A percentile compares a stretch with the other conserved stretches of the same genome.
phyloP scores from a whole-genome alignment of 2,329 filamentous ascomycete species.

The Mariannaea sp. region DNA sequence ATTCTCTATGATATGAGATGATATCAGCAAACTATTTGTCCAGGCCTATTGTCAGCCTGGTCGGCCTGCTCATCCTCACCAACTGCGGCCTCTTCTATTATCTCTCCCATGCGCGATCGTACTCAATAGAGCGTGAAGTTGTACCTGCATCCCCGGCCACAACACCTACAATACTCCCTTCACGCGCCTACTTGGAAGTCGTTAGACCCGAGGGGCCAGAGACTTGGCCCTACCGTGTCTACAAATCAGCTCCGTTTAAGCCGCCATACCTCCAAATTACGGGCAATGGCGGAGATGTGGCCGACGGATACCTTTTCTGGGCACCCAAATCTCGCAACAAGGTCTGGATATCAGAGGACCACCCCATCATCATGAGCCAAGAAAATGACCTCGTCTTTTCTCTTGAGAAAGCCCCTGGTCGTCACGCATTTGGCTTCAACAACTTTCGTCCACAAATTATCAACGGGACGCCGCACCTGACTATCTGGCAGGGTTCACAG shows the following conservation, averaged over 20 bases:
- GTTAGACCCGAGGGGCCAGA: background rate
- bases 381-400: background rate
- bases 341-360: background rate
- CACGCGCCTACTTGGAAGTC: background rate
- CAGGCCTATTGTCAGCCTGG: too few relatives aligned
- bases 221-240: background rate
- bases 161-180: background rate
- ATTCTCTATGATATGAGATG: too few relatives aligned
- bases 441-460: background rate
- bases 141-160: too few relatives aligned
- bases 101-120: too few relatives aligned
- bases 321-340: background rate
- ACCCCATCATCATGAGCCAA: background rate
- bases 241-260: background rate
- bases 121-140: too few relatives aligned
- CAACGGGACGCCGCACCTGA: conserved; percentile 30
- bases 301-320: background rate
- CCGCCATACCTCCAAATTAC: background rate
- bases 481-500: conserved; percentile 37
- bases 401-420: background rate
- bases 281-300: background rate
- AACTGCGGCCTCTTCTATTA: too few relatives aligned
- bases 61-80: too few relatives aligned
- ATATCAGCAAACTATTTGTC: too few relatives aligned
- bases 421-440: background rate